These are phyloP conservation scores for Melanopsichium pennsylvanicum DNA, from an alignment of 1,284 basidiomycete genomes.

Conservation along the genomic window DNA sequence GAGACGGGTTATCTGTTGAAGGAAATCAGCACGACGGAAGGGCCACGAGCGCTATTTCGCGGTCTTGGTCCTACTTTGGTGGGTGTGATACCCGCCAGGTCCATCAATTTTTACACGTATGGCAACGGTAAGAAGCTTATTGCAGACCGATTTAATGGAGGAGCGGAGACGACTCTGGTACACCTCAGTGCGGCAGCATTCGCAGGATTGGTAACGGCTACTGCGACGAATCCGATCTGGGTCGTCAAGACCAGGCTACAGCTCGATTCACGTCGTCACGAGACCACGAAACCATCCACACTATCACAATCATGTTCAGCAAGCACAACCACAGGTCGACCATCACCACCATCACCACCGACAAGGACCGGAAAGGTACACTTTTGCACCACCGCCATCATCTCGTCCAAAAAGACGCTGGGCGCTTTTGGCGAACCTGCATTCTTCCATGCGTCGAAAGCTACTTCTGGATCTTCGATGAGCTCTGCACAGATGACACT, in stretches of 20 bases:
- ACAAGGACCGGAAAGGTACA: constrained; percentile 1
- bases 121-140: constrained; percentile 94
- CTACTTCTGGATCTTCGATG: constrained; percentile 63
- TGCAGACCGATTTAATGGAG: constrained; percentile 80
- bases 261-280: constrained; percentile 68
- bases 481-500: constrained; percentile 74
- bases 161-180: constrained; percentile 82
- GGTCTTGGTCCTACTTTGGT: constrained; percentile 93
- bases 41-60: constrained; percentile 87
- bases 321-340: not conserved
- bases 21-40: constrained; percentile 75
- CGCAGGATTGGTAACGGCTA: constrained; percentile 82
- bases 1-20: constrained; percentile 86
- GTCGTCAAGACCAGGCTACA: constrained; percentile 96
- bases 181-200: constrained; percentile 86
- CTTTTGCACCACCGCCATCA: constrained; percentile 13
- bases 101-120: constrained; percentile 98
- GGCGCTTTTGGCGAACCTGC: constrained; percentile 37
- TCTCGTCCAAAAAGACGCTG: constrained; percentile 14
- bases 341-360: not conserved
- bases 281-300: too few relatives aligned
- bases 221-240: constrained; percentile 97
- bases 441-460: constrained; percentile 52
- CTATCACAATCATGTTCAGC: too few relatives aligned
- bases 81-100: constrained; percentile 86